Percentiles rank a stretch among this genome's conserved stretches.
Conservation (phyloP, 2,329 filamentous ascomycete species). For the Calonectria pseudoreteaudii region DNA sequence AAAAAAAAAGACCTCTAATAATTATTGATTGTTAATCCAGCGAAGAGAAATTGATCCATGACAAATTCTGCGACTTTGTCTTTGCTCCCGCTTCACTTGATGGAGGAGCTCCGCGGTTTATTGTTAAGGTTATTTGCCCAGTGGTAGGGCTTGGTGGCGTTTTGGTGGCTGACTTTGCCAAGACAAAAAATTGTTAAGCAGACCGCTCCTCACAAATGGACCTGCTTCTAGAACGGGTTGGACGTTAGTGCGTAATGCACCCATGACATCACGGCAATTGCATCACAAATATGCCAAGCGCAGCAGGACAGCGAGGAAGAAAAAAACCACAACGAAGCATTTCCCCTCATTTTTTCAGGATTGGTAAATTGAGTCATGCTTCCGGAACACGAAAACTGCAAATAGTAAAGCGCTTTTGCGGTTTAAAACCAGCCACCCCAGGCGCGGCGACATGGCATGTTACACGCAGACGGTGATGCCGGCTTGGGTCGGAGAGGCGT, state of each 20-base stretch:
- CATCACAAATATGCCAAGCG: conserved; percentile 7
- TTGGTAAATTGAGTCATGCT: conserved; percentile 6
- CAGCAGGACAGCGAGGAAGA: not conserved
- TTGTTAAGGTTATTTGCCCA: conserved; percentile 21
- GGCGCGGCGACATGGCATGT: conserved; percentile 25
- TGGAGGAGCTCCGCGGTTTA: not conserved
- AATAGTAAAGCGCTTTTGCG: not conserved
- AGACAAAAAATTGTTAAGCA: conserved; percentile 39
- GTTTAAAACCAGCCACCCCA: conserved; percentile 5
- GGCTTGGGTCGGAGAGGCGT: conserved; percentile 2
- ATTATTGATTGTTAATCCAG: not conserved
- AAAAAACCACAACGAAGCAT: not conserved
- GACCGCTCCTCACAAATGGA: conserved; percentile 31
- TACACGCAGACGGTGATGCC: conserved; percentile 35
- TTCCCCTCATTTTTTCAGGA: not conserved
- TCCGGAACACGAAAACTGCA: not conserved
- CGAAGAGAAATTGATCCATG: not conserved
- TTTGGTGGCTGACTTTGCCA: conserved; percentile 2
- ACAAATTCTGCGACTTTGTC: not conserved
- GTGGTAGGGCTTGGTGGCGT: not conserved
- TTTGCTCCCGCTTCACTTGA: not conserved
- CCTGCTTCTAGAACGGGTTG: conserved; percentile 25
- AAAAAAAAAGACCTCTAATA: not conserved
- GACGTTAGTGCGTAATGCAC: conserved; percentile 10
- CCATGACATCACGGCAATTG: conserved; percentile 28